phyloP scores from a whole-genome alignment of 371 early-diverging fungal genomes.

The Mortierella sp. region DNA sequence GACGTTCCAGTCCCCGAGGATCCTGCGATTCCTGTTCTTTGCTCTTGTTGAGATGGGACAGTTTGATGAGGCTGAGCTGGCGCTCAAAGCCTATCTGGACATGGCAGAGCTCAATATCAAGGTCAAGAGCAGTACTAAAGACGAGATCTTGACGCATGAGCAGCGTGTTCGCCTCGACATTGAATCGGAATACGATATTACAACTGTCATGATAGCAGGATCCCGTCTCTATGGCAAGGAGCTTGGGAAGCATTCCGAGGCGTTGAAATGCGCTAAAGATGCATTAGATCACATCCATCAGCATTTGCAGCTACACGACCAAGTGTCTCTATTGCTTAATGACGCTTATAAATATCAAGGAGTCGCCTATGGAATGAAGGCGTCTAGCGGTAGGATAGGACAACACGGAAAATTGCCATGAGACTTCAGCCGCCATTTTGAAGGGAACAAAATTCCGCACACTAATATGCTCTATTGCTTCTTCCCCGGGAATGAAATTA shows the following conservation, averaged over 20 bases:
- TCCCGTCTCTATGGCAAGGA: conserved; percentile 63
- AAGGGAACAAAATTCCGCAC: too few relatives aligned
- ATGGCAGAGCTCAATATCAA: conserved; percentile 58
- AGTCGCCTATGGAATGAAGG: conserved; percentile 72
- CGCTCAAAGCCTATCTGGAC: conserved; percentile 70
- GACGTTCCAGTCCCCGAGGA: conserved; percentile 80
- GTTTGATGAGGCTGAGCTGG: conserved; percentile 79
- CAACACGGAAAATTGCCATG: too few relatives aligned
- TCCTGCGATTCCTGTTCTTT: conserved; percentile 74
- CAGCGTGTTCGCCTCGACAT: conserved; percentile 39
- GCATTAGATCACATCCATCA: conserved; percentile 54
- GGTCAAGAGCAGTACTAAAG: conserved; percentile 21
- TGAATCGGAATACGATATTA: conserved; percentile 53
- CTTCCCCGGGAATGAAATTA: neutral
- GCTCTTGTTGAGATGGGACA: conserved; percentile 72
- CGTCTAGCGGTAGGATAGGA: conserved; percentile 62
- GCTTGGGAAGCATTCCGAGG: conserved; percentile 57
- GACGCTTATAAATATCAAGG: conserved; percentile 68
- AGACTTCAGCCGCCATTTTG: too few relatives aligned
- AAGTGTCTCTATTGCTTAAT: conserved; percentile 35
- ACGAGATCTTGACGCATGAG: conserved; percentile 27
- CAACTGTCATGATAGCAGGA: conserved; percentile 60
- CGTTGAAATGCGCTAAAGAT: conserved; percentile 62
- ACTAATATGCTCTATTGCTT: neutral
- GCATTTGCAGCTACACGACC: conserved; percentile 39